phyloP scores from a whole-genome alignment of 2,329 filamentous ascomycete genomes.

The Zymoseptoria passerinii region DNA sequence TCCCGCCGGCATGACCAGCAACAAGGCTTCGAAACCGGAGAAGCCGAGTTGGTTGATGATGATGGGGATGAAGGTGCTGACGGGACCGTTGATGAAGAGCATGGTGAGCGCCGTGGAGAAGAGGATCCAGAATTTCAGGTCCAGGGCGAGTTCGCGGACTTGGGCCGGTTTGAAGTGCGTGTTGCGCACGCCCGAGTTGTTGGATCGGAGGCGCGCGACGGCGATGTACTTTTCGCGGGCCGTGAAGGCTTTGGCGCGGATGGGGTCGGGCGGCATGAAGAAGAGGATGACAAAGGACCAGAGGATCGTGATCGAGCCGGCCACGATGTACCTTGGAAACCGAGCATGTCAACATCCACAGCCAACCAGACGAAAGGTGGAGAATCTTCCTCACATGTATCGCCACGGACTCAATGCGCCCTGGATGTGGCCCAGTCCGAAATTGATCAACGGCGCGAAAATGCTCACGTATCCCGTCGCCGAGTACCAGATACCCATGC shows the following conservation, averaged over 20 bases:
- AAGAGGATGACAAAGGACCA: slow-evolving; percentile 35
- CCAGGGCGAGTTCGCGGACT: slow-evolving; percentile 29
- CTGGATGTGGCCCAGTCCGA: slow-evolving; percentile 40
- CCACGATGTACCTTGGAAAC: slow-evolving; percentile 29
- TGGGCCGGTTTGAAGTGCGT: slow-evolving; percentile 40
- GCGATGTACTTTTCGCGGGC: slow-evolving; percentile 27
- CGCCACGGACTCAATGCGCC: slow-evolving; percentile 34
- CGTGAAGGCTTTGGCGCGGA: slow-evolving; percentile 35
- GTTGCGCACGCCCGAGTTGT: slow-evolving; percentile 31
- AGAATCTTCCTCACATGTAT: slow-evolving; percentile 6
- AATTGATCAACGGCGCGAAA: slow-evolving; percentile 42
- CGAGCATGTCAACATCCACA: background rate
- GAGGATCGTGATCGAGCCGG: slow-evolving; percentile 35
- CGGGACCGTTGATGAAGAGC: slow-evolving; percentile 40
- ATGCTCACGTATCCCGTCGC: slow-evolving; percentile 40
- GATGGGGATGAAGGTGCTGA: slow-evolving; percentile 40
- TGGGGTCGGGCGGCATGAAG: slow-evolving; percentile 35
- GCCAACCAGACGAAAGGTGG: background rate
- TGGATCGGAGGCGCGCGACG: slow-evolving; percentile 22
- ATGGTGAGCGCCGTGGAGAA: slow-evolving; percentile 35
- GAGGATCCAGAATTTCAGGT: slow-evolving; percentile 34
- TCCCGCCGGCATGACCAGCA: slow-evolving; percentile 37
- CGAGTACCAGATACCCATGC: slow-evolving; percentile 27
- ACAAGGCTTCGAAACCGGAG: slow-evolving; percentile 36
- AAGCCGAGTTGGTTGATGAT: slow-evolving; percentile 42